Conservation (phyloP, 2,329 filamentous ascomycete species). For the Bretziella fagacearum region DNA sequence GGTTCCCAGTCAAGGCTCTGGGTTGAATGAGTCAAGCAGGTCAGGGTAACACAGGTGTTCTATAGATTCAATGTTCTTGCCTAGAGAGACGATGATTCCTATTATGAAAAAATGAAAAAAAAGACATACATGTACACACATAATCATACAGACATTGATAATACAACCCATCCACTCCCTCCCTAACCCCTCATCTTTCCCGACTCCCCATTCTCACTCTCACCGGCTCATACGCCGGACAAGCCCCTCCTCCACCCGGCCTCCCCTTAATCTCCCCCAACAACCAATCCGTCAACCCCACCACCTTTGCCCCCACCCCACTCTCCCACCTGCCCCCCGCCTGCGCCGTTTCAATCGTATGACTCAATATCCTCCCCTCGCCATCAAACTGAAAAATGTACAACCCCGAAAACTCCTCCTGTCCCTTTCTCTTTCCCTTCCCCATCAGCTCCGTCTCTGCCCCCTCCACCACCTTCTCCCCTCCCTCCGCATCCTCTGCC, state of each 20-base stretch:
- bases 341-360: slow-evolving; percentile 88
- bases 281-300: slow-evolving; percentile 88
- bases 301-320: slow-evolving; percentile 63
- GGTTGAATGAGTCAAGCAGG: too few relatives aligned
- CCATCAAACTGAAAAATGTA: slow-evolving; percentile 94
- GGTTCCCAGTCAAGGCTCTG: too few relatives aligned
- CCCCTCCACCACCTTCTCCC: slow-evolving; percentile 22
- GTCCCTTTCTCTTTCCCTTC: slow-evolving; percentile 18
- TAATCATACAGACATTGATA: too few relatives aligned
- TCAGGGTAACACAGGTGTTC: too few relatives aligned
- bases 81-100: too few relatives aligned
- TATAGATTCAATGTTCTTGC: too few relatives aligned
- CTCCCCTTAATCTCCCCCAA: slow-evolving; percentile 47
- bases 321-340: slow-evolving; percentile 69
- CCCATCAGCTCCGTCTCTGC: slow-evolving; percentile 25
- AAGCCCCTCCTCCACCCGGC: slow-evolving; percentile 11
- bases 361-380: slow-evolving; percentile 65
- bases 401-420: slow-evolving; percentile 67
- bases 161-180: neutral
- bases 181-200: neutral
- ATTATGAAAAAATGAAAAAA: too few relatives aligned
- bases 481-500: slow-evolving; percentile 18
- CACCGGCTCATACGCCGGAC: slow-evolving; percentile 15
- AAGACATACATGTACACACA: too few relatives aligned
- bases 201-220: too few relatives aligned